These are phyloP conservation scores for Fusarium kyushuense DNA, from an alignment of 2,329 filamentous ascomycete genomes.

Conservation along the genomic window DNA sequence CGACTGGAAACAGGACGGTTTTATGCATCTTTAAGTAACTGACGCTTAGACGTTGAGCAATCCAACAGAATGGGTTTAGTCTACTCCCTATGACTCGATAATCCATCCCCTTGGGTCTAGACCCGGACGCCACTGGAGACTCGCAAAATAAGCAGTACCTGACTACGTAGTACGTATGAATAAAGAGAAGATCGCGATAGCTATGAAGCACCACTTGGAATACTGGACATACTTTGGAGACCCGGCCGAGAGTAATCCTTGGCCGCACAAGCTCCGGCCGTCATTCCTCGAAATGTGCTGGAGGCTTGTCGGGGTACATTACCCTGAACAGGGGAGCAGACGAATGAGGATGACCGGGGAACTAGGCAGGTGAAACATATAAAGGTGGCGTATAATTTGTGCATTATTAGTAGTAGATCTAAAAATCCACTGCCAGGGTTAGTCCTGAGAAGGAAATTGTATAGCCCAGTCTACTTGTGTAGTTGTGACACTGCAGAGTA, in stretches of 20 bases:
- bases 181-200: not conserved
- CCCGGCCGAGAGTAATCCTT: slow-evolving; percentile 1
- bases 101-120: slow-evolving; percentile 9
- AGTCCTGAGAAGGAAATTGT: not conserved
- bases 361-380: slow-evolving; percentile 2
- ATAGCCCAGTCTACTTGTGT: not conserved
- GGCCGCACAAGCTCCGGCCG: slow-evolving; percentile 13
- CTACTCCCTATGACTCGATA: not conserved
- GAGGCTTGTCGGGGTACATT: not conserved
- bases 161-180: not conserved
- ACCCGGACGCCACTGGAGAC: slow-evolving; percentile 2
- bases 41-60: slow-evolving; percentile 14
- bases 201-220: not conserved
- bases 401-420: not conserved
- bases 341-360: not conserved
- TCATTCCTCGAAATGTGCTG: not conserved
- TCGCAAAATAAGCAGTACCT: not conserved
- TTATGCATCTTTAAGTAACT: slow-evolving; percentile 22
- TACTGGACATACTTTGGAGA: not conserved
- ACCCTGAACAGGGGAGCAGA: not conserved
- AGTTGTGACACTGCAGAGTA: no score
- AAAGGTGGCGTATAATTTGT: not conserved
- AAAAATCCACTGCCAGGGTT: not conserved
- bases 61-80: not conserved
- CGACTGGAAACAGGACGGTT: slow-evolving; percentile 17